Evolutionary conservation across 139 green algal genomes (phyloP), one percentile per base, ranked within the genome.

Genomic region (Chlamydomonas schloesseri): DNA sequence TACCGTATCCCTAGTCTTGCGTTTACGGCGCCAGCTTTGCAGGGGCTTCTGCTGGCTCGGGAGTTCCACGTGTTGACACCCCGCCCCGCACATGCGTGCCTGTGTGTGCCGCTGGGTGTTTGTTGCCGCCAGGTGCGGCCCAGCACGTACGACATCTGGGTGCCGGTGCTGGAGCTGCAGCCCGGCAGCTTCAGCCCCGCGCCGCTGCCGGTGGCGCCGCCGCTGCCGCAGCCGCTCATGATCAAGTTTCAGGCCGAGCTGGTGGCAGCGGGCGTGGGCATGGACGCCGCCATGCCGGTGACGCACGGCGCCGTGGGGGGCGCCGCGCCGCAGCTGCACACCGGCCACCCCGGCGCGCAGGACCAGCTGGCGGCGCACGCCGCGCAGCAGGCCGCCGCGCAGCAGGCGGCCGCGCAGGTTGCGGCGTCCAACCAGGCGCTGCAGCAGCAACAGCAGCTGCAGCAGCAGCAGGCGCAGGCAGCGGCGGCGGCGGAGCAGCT

Each of bases 141-240:
- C 42, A 50, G 42, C 42, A 50, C 42, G 42, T 50, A 50, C 79
- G 47, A 76, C 46, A 55, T 85, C 33, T 31, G 6, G 20, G 79
- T 75, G 47, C 79, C 79, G 31, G 3, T 60, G 3, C 79, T 85
- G 79, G 79, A 85, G 65, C 64, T 84, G 67, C 65, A 67, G n/a
- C 50, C 65, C 0, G 68, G 69, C 50, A 47, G 2, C 50, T 78
- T 64, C 69, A 46, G 23, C 31, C 68, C 33, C 4, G 81, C 28
- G 69, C 81, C 81, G 29, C 55, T 87, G 69, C 24, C 81, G 50
- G 36, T 36, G 55, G 29, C 81, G 55, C 81, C 69, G 34, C 68
- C 81, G 69, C 55, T 87, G 55, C 81, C 80, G n/a, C 81, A 53
- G 68, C 69, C 69, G 34, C 81, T 87, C 26, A 70, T 87, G 81